Conservation (phyloP, 257 asterid genomes). For the Lavandula angustifolia region DNA sequence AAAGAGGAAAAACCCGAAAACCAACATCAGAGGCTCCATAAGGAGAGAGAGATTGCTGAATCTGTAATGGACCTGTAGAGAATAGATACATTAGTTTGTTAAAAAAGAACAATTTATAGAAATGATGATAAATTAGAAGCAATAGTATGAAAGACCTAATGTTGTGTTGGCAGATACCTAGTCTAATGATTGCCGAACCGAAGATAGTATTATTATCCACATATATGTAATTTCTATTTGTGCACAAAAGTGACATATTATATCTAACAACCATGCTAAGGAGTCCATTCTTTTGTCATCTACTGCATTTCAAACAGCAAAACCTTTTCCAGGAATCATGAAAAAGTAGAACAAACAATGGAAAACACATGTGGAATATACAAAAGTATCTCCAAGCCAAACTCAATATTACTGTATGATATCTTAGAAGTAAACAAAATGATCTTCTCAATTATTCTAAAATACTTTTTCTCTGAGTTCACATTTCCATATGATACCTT, state of each 20-base stretch:
- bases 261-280: conserved; percentile 9
- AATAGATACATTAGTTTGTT: conserved; percentile 30
- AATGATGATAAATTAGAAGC: conserved; percentile 14
- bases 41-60: conserved; percentile 80
- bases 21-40: conserved; percentile 84
- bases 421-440: neutral
- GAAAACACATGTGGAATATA: neutral
- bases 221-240: neutral
- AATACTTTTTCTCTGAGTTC: neutral
- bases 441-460: neutral
- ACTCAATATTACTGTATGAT: neutral
- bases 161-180: neutral
- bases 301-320: neutral
- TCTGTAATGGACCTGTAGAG: conserved; percentile 78
- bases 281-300: neutral
- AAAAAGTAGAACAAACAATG: neutral
- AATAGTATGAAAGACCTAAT: conserved; percentile 12
- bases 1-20: conserved; percentile 82
- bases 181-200: neutral
- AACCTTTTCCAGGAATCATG: neutral
- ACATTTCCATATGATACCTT: conserved; percentile 8
- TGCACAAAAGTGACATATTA: neutral
- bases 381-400: neutral
- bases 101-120: conserved; percentile 5
- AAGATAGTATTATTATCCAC: neutral